phyloP scores from a whole-genome alignment of 768 basidiomycete species.

The Paxillus involutus region DNA sequence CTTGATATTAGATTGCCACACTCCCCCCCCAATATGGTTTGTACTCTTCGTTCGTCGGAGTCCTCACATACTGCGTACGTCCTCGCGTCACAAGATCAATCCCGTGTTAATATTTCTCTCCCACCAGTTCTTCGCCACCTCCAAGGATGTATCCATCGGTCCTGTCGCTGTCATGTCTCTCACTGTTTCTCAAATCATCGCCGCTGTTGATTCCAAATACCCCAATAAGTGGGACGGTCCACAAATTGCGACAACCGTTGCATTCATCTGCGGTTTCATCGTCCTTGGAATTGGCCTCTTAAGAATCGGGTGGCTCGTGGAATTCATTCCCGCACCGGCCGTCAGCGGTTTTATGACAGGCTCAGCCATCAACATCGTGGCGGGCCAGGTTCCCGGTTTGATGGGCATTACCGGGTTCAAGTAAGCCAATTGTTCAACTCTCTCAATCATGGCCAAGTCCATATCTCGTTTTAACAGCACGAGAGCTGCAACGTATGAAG shows the following conservation, averaged over 20 bases:
- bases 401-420: slow-evolving; percentile 87
- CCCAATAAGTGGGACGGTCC: slow-evolving; percentile 61
- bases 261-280: slow-evolving; percentile 89
- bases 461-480: slow-evolving; percentile 50
- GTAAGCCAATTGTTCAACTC: slow-evolving; percentile 42
- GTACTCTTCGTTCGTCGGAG: slow-evolving; percentile 91
- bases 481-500: slow-evolving; percentile 77
- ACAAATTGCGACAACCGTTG: slow-evolving; percentile 80
- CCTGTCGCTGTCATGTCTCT: slow-evolving; percentile 99
- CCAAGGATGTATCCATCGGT: slow-evolving; percentile 98
- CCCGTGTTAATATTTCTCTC: background rate
- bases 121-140: slow-evolving; percentile 86
- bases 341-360: slow-evolving; percentile 96
- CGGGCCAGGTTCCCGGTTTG: slow-evolving; percentile 85
- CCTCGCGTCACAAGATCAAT: background rate
- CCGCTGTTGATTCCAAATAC: slow-evolving; percentile 52
- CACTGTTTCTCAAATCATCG: slow-evolving; percentile 79
- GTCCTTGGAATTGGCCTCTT: slow-evolving; percentile 87
- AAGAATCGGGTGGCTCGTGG: slow-evolving; percentile 90
- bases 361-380: slow-evolving; percentile 89
- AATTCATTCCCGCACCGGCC: slow-evolving; percentile 87
- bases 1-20: slow-evolving; percentile 64
- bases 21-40: slow-evolving; percentile 88
- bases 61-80: slow-evolving; percentile 78
- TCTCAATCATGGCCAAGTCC: background rate